Evolutionary conservation across 106 monocot genomes (phyloP).

Genomic region (Gastrodia elata): DNA sequence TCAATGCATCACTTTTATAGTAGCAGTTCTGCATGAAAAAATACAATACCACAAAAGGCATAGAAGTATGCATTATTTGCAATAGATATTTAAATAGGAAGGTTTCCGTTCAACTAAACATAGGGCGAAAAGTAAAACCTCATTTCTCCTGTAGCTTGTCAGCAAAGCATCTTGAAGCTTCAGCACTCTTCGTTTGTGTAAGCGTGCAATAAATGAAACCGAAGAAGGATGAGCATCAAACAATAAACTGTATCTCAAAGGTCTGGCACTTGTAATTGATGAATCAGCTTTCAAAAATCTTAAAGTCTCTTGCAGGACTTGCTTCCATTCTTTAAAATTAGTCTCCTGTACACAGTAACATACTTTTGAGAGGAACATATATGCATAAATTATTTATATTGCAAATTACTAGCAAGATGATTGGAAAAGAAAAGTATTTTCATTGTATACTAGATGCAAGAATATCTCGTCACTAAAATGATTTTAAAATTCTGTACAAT

Average conservation of each 20-base stretch:
- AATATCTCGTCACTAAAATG: not conserved
- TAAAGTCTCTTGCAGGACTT: slow-evolving; percentile 65
- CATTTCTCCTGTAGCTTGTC: slow-evolving; percentile 69
- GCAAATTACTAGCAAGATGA: not conserved
- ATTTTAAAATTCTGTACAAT: not conserved
- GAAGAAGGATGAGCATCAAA: slow-evolving; percentile 77
- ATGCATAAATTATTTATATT: not conserved
- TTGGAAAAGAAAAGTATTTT: not conserved
- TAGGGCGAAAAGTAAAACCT: slow-evolving; percentile 39
- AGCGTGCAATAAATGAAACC: slow-evolving; percentile 49
- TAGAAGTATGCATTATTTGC: not conserved
- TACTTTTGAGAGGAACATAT: not conserved
- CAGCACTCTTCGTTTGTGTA: slow-evolving; percentile 51
- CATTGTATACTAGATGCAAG: not conserved
- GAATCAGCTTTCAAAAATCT: slow-evolving; percentile 69
- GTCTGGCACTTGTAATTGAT: slow-evolving; percentile 32
- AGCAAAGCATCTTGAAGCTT: slow-evolving; percentile 75
- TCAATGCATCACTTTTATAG: not conserved
- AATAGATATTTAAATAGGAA: not conserved
- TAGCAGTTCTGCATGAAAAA: not conserved
- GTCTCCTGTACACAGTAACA: slow-evolving; percentile 36
- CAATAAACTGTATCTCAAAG: slow-evolving; percentile 66
- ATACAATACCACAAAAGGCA: not conserved
- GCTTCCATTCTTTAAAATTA: slow-evolving; percentile 95
- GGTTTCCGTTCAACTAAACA: not conserved